A percentile compares a stretch with the other conserved stretches of the same genome.
phyloP scores from a whole-genome alignment of 1,284 basidiomycete genomes.

The Retiboletus flavoniger region DNA sequence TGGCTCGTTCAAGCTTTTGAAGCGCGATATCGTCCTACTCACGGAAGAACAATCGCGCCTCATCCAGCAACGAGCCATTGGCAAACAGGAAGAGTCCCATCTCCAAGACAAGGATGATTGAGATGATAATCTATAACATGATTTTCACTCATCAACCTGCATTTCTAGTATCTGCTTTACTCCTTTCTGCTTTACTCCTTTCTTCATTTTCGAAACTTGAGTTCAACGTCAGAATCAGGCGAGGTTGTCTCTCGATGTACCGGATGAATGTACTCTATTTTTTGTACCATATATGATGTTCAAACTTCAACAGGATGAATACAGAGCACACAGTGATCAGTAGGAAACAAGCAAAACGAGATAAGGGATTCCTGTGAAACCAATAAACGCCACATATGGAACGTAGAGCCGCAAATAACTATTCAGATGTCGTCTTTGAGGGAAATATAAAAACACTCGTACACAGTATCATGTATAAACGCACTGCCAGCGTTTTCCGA shows the following conservation, averaged over 20 bases:
- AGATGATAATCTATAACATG: neutral
- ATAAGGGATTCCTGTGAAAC: too few species aligned
- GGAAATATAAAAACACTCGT: too few species aligned
- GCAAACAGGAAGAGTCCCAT: conserved; percentile 3
- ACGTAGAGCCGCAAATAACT: too few species aligned
- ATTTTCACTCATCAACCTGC: neutral
- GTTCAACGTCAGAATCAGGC: neutral
- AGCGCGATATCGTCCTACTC: conserved; percentile 60
- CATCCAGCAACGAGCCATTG: conserved; percentile 4
- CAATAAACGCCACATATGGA: too few species aligned
- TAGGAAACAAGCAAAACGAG: neutral
- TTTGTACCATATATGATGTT: neutral
- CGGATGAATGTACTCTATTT: neutral
- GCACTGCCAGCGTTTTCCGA: too few species aligned
- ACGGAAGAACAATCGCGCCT: conserved; percentile 41
- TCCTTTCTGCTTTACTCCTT: too few species aligned
- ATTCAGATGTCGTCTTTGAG: too few species aligned
- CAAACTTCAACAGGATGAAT: neutral
- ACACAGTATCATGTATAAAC: too few species aligned
- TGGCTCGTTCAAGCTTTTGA: conserved; percentile 59
- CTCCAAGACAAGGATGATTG: conserved; percentile 4
- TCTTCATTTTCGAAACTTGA: neutral
- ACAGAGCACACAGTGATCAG: neutral
- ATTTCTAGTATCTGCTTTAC: neutral
- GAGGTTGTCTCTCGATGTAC: neutral